Base-by-base conservation (phyloP, 305 asterid species). In the Plantago lanceolata region DNA sequence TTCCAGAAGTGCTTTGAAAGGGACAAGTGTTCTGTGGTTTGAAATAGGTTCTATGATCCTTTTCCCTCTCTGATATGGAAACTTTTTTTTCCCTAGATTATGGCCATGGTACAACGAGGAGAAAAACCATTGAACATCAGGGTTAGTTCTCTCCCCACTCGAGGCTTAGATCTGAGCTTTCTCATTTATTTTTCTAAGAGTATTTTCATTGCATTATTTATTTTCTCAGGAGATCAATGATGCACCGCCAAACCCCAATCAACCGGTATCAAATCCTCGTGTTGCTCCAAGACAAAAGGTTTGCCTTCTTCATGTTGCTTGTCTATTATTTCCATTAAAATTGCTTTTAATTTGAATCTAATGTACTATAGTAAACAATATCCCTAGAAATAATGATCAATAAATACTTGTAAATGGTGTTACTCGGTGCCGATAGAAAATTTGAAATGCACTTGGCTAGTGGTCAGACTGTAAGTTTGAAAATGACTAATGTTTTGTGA, bases 71-170 rank as follows among this genome's bases (percentile, higher is more conserved):
- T 61, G 29, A 72, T 26, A 52, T 26, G 44, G 16, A 15, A 19
- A 31, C 17, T 43, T 65, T n/a, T n/a, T 68, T 35, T 70, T 68
- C 61, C 71, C 73, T 86, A 93, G 99, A 84, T 90, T 61, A 76
- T 93, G 97, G 78, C 82, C 55, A 87, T 90, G 97, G 82, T 93
- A 77, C 88, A 85, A 68, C 82, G 95, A 79, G 99, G 99, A 76
- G 99, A 93, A 78, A 89, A 66, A 60, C 99, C 97, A 43, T 63
- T 95, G 69, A 90, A 90, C 73, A 83, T 93, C 64, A 84, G 95
- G 81, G 98, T 92, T 71, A 66, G 84, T 81, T 60, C 69, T 62
- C 69, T 51, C 33, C 50, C 33, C 18, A 55, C 43, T 26, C 43
- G 5, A 14, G 64, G 48, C 31, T 9, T 13, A 40, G 58, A 13